These are phyloP conservation scores for Tremella fuciformis DNA, from an alignment of 768 basidiomycete species.

Conservation along the genomic window DNA sequence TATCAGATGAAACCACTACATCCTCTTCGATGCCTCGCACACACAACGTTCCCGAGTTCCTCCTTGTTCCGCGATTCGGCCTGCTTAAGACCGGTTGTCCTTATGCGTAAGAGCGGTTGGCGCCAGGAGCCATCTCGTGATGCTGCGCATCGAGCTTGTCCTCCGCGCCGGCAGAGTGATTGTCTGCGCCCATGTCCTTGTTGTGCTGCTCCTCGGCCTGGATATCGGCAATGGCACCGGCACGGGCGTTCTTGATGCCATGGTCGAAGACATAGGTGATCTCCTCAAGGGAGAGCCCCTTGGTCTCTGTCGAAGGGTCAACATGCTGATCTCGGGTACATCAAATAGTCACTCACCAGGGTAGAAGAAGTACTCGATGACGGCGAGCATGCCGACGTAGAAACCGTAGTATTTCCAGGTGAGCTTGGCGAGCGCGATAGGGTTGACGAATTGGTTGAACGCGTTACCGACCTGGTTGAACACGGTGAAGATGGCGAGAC, in stretches of 20 bases:
- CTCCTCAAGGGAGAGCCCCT: slow-evolving; percentile 34
- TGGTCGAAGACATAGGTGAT: slow-evolving; percentile 33
- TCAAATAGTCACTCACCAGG: slow-evolving; percentile 37
- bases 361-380: slow-evolving; percentile 30
- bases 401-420: slow-evolving; percentile 10
- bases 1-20: no score
- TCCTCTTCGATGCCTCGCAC: no score
- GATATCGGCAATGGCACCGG: slow-evolving; percentile 2
- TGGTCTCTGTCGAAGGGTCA: slow-evolving; percentile 39
- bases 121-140: no score
- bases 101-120: no score
- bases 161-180: no score
- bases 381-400: slow-evolving; percentile 4
- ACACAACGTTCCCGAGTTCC: no score
- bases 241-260: neutral
- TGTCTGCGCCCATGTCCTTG: no score
- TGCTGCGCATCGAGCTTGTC: no score
- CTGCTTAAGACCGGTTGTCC: no score
- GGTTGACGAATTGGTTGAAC: slow-evolving; percentile 9
- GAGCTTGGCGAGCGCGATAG: neutral
- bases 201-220: neutral
- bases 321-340: slow-evolving; percentile 17
- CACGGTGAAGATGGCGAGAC: neutral
- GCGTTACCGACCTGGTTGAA: slow-evolving; percentile 11
- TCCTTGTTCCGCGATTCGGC: no score